Evolutionary conservation across 176 grass and related monocot species (phyloP).

Genomic region (Neostapfia colusana): DNA sequence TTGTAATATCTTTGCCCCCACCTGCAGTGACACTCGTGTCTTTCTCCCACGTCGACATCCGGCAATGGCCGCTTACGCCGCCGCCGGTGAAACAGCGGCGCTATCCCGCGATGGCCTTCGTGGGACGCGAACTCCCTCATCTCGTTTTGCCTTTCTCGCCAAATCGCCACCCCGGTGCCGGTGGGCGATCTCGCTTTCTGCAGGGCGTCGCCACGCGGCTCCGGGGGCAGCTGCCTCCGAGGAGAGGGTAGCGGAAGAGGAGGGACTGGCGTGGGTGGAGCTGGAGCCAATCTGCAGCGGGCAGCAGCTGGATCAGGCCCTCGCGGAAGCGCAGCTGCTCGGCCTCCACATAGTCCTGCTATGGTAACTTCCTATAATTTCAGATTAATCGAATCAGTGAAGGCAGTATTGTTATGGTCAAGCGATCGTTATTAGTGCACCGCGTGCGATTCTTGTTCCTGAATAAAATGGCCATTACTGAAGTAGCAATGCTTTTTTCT

Average conservation of each 20-base stretch:
- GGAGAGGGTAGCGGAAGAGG: conserved; percentile 33
- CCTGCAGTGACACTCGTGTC: no score
- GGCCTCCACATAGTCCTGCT: conserved; percentile 62
- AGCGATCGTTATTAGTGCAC: not conserved
- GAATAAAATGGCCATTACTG: not conserved
- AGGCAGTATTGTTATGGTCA: not conserved
- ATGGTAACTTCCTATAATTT: conserved; percentile 39
- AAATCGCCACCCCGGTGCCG: no score
- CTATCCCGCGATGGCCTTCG: no score
- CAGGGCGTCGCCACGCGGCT: conserved; percentile 8
- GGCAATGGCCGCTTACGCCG: no score
- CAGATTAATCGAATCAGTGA: not conserved
- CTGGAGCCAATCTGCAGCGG: conserved; percentile 65
- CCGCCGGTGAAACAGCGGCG: no score
- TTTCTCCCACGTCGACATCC: no score
- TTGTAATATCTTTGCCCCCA: no score
- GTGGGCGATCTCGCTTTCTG: no score
- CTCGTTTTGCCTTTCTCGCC: no score
- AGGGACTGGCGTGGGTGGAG: conserved; percentile 54
- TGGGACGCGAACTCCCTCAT: no score
- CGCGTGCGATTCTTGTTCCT: not conserved
- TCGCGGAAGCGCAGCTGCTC: conserved; percentile 65
- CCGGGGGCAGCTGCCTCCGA: conserved; percentile 12
- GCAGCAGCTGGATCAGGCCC: conserved; percentile 63
- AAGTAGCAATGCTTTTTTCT: not conserved